Conservation (phyloP, 1,284 basidiomycete species). For the Somion occarium region DNA sequence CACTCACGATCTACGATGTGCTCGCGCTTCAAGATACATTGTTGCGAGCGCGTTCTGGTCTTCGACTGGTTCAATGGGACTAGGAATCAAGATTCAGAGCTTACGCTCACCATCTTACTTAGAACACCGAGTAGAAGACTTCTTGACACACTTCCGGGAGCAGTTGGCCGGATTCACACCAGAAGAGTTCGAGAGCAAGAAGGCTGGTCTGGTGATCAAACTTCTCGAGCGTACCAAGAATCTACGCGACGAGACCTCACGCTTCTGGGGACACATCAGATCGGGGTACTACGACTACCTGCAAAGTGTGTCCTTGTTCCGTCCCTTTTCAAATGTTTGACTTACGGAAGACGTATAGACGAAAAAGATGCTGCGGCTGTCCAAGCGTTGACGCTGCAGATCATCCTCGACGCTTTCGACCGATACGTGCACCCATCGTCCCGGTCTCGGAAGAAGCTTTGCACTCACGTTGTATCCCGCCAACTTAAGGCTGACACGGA, state of each 20-base stretch:
- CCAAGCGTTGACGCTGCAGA: constrained; percentile 16
- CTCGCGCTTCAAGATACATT: constrained; percentile 22
- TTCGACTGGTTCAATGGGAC: constrained; percentile 19
- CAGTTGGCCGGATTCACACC: constrained; percentile 16
- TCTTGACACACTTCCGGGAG: constrained; percentile 20
- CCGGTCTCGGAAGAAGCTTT: constrained; percentile 23
- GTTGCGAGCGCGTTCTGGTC: constrained; percentile 18
- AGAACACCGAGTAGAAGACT: constrained; percentile 25
- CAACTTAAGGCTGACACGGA: constrained; percentile 13
- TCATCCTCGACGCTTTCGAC: constrained; percentile 22
- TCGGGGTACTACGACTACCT: constrained; percentile 25
- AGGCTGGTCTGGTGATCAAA: constrained; percentile 25
- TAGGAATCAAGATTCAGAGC: constrained; percentile 26
- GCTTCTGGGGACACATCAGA: constrained; percentile 24
- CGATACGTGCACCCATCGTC: constrained; percentile 19
- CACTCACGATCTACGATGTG: not conserved
- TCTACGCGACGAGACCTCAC: constrained; percentile 22
- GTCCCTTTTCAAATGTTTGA: not conserved
- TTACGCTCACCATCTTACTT: constrained; percentile 19
- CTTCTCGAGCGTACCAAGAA: constrained; percentile 24
- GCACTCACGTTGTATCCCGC: constrained; percentile 24
- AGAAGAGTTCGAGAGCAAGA: constrained; percentile 18
- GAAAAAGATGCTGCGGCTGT: constrained; percentile 21
- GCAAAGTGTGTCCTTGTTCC: constrained; percentile 16
- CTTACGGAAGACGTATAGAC: constrained; percentile 12